These are phyloP conservation scores for Byssothecium circinans DNA, from an alignment of 2,329 filamentous ascomycete genomes.

Conservation along the genomic window DNA sequence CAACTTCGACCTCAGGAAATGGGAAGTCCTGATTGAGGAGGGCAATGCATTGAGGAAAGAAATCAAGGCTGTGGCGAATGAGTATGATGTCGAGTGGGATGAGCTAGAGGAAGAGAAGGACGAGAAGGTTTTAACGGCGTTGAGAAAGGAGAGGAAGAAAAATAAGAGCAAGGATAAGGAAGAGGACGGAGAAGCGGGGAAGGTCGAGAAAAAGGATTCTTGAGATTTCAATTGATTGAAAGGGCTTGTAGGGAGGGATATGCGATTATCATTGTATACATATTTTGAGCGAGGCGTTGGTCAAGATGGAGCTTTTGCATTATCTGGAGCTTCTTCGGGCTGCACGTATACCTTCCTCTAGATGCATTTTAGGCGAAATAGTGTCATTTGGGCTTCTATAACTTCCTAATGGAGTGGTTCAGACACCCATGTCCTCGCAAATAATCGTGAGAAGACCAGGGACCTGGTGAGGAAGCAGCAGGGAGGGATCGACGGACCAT, in stretches of 20 bases:
- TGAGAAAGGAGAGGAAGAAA: constrained; percentile 52
- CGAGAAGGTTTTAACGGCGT: constrained; percentile 58
- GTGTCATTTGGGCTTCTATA: too few relatives aligned
- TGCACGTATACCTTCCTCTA: neutral
- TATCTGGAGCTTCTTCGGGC: neutral
- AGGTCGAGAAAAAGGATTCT: neutral
- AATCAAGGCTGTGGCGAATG: constrained; percentile 76
- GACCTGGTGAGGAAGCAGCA: too few relatives aligned
- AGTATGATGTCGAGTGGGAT: constrained; percentile 91
- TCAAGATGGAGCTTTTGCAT: neutral
- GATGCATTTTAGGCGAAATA: neutral
- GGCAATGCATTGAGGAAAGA: constrained; percentile 76
- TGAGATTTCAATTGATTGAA: neutral
- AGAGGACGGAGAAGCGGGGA: constrained; percentile 15
- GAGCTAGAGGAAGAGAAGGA: constrained; percentile 72
- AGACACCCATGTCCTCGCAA: too few relatives aligned
- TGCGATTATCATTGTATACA: too few relatives aligned
- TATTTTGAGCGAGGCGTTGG: constrained; percentile 1
- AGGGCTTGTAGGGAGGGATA: neutral
- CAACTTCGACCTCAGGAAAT: constrained; percentile 74
- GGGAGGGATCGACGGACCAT: too few relatives aligned
- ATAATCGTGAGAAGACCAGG: too few relatives aligned
- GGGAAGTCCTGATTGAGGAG: constrained; percentile 79
- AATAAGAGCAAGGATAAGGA: constrained; percentile 37
- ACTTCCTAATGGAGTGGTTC: too few relatives aligned